A percentile compares a stretch with the other conserved stretches of the same genome.
These are phyloP conservation scores for Cystobasidium pallidum DNA, from an alignment of 1,284 basidiomycete genomes.

Conservation along the genomic window DNA sequence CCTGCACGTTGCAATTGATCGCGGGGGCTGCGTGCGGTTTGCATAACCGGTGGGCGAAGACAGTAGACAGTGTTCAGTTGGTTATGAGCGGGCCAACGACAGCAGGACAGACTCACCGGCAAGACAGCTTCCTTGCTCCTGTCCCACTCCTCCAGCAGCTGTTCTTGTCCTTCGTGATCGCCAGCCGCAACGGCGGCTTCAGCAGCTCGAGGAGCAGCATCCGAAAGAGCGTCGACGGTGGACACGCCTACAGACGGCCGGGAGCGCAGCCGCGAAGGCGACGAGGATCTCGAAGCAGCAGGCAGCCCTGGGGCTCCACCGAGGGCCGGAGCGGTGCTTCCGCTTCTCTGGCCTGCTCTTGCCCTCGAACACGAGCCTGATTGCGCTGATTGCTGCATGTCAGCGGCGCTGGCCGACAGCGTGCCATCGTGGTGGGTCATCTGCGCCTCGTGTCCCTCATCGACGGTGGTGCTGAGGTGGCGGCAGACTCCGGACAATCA, in stretches of 20 bases:
- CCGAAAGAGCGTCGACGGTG: conserved; percentile 30
- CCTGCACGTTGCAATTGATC: conserved; percentile 13
- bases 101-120: conserved; percentile 8
- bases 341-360: conserved; percentile 16
- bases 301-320: neutral
- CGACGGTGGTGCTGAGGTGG: neutral
- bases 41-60: too few relatives aligned
- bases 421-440: neutral
- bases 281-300: conserved; percentile 26
- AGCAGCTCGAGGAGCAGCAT: neutral
- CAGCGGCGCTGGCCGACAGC: neutral
- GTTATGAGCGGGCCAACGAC: too few relatives aligned
- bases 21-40: conserved; percentile 26
- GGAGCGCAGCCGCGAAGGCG: conserved; percentile 30
- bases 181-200: neutral
- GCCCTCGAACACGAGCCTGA: conserved; percentile 1
- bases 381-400: neutral
- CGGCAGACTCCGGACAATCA: neutral
- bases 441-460: neutral
- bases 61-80: neutral
- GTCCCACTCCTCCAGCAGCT: neutral
- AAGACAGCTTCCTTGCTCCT: neutral
- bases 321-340: neutral
- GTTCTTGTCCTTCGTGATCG: neutral
- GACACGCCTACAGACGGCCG: conserved; percentile 29